These are phyloP conservation scores for Podaxis mareebaensis DNA, from an alignment of 768 basidiomycete species.

Conservation along the genomic window DNA sequence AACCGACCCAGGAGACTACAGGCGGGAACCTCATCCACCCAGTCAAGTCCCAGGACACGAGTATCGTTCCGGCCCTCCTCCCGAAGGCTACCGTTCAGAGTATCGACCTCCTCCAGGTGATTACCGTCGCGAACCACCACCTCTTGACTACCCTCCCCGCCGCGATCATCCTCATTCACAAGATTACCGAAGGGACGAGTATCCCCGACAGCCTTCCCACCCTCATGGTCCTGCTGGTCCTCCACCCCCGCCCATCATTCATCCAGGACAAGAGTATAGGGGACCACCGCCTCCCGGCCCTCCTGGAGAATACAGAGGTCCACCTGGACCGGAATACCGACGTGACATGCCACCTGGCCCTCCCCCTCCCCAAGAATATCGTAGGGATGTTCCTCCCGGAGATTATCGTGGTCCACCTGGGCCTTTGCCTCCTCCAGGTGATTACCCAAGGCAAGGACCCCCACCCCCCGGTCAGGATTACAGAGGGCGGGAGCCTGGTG, in stretches of 20 bases:
- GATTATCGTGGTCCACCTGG: constrained; percentile 14
- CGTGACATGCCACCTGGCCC: constrained; percentile 8
- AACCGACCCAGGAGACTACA: constrained; percentile 10
- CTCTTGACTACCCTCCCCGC: constrained; percentile 10
- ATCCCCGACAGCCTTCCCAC: constrained; percentile 3
- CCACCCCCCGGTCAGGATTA: constrained; percentile 10
- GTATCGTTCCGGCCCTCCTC: constrained; percentile 10
- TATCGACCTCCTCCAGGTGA: constrained; percentile 12
- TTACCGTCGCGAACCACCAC: constrained; percentile 10
- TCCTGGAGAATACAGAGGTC: constrained; percentile 11
- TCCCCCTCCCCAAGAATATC: constrained; percentile 7
- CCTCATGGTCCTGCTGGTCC: constrained; percentile 13
- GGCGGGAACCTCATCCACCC: constrained; percentile 12
- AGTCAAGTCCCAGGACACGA: constrained; percentile 6
- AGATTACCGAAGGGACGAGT: constrained; percentile 14
- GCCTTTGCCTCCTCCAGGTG: constrained; percentile 13
- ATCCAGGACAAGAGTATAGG: constrained; percentile 11
- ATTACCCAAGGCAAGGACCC: constrained; percentile 10
- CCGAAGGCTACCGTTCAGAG: constrained; percentile 12
- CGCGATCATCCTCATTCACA: constrained; percentile 11
- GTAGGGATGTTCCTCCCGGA: constrained; percentile 4
- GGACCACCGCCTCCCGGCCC: constrained; percentile 10
- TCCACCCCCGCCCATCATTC: constrained; percentile 16
- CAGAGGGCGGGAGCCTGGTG: constrained; percentile 12
- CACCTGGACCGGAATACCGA: constrained; percentile 8